Conservation (phyloP, 306 rosid species). For the Trifolium subterraneum region DNA sequence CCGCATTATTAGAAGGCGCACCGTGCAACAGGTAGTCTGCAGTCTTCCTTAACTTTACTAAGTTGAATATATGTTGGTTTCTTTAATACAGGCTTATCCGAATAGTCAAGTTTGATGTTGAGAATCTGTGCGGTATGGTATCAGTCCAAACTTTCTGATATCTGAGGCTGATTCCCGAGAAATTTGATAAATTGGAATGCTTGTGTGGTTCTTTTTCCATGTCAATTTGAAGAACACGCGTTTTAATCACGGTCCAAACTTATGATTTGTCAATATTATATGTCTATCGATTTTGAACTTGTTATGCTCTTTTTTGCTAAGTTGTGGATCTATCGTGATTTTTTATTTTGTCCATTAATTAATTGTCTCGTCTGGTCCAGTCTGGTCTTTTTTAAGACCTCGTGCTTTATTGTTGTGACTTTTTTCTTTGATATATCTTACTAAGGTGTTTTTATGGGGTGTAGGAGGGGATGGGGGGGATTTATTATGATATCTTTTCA, state of each 20-base stretch:
- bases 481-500: background rate
- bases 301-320: background rate
- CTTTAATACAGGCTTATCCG: conserved; percentile 5
- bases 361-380: no score
- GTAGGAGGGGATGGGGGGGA: no score
- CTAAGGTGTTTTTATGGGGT: no score
- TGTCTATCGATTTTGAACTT: background rate
- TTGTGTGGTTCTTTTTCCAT: background rate
- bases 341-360: no score
- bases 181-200: conserved; percentile 26
- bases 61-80: conserved; percentile 24
- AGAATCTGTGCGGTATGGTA: conserved; percentile 21
- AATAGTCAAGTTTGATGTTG: conserved; percentile 28
- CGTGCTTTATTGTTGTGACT: no score
- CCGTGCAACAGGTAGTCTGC: conserved; percentile 76
- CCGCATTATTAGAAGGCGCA: conserved; percentile 83
- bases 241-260: background rate
- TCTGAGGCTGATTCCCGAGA: conserved; percentile 8
- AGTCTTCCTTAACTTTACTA: conserved; percentile 5
- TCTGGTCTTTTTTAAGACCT: no score
- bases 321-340: no score
- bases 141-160: conserved; percentile 2
- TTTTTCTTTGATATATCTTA: no score
- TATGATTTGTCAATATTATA: background rate
- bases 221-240: conserved; percentile 7